A percentile compares a stretch with the other conserved stretches of the same genome.
phyloP scores from a whole-genome alignment of 225 moss, liverwort and hornwort species.

The Takakia lepidozioides region DNA sequence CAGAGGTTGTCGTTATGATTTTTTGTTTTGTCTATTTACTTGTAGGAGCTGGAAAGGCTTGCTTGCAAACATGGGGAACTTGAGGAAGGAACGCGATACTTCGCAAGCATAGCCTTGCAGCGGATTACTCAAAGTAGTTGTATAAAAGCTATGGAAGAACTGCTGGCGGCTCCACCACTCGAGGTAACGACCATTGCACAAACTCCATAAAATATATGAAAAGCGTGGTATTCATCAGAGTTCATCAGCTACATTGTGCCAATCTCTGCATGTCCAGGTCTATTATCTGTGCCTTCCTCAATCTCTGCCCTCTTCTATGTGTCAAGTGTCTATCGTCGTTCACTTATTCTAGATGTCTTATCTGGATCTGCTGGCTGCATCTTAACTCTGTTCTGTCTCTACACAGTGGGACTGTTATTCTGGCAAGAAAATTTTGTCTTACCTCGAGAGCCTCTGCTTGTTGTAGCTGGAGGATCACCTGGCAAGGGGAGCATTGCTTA shows the following conservation, averaged over 20 bases:
- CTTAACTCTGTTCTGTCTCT: background rate
- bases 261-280: too few relatives aligned
- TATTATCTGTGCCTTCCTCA: too few relatives aligned
- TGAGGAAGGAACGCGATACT: conserved; percentile 41
- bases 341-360: too few relatives aligned
- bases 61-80: conserved; percentile 22
- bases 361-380: too few relatives aligned
- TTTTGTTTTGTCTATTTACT: conserved; percentile 16
- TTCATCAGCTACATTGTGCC: too few relatives aligned
- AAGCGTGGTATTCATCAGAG: too few relatives aligned
- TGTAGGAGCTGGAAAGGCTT: conserved; percentile 51
- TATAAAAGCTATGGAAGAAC: conserved; percentile 38
- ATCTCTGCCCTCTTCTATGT: too few relatives aligned
- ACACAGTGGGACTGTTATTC: background rate
- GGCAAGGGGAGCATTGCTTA: conserved; percentile 50
- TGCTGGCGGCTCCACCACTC: conserved; percentile 33
- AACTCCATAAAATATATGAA: too few relatives aligned
- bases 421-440: conserved; percentile 6
- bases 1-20: too few relatives aligned
- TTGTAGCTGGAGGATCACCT: conserved; percentile 47
- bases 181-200: too few relatives aligned
- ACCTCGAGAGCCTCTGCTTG: conserved; percentile 2
- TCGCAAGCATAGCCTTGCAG: conserved; percentile 30
- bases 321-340: too few relatives aligned
- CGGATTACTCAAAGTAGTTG: conserved; percentile 46